Percentiles rank a stretch among this genome's conserved stretches.
Evolutionary conservation across 2,329 filamentous ascomycete genomes (phyloP).

Genomic region (Fusarium piperis): DNA sequence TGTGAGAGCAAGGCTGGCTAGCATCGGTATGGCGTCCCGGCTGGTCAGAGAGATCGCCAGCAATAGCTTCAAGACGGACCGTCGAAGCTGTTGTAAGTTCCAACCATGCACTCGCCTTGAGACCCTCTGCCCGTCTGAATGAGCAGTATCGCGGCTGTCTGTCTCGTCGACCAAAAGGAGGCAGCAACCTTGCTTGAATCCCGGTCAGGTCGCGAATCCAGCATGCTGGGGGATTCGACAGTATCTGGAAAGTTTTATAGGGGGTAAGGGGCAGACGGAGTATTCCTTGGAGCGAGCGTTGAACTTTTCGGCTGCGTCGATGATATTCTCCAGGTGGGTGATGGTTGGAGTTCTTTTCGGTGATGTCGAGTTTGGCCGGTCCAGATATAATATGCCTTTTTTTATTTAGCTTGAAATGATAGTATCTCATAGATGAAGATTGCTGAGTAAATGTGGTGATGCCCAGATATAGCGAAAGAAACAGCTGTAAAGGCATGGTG

Average conservation of each 20-base stretch:
- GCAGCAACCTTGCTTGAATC: background rate
- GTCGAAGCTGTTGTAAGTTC: background rate
- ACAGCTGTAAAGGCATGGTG: background rate
- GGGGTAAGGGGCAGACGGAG: background rate
- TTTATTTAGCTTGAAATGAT: background rate
- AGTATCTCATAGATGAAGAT: background rate
- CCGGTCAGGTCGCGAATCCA: background rate
- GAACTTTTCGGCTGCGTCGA: background rate
- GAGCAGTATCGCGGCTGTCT: background rate
- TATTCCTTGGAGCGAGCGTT: background rate
- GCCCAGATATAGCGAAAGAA: background rate
- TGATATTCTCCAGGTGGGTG: background rate
- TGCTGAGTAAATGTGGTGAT: background rate
- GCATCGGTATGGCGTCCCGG: too few species aligned
- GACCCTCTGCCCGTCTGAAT: too few species aligned
- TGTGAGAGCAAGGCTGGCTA: too few species aligned
- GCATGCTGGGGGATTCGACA: background rate
- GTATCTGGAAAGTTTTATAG: background rate
- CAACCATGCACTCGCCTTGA: too few species aligned
- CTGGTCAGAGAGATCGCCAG: too few species aligned
- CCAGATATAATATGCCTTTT: background rate
- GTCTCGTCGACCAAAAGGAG: background rate
- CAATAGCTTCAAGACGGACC: background rate
- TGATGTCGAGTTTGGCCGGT: background rate
- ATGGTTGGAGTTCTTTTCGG: background rate